phyloP scores from a whole-genome alignment of 2,329 filamentous ascomycete genomes.

The Aspergillus amoenus region DNA sequence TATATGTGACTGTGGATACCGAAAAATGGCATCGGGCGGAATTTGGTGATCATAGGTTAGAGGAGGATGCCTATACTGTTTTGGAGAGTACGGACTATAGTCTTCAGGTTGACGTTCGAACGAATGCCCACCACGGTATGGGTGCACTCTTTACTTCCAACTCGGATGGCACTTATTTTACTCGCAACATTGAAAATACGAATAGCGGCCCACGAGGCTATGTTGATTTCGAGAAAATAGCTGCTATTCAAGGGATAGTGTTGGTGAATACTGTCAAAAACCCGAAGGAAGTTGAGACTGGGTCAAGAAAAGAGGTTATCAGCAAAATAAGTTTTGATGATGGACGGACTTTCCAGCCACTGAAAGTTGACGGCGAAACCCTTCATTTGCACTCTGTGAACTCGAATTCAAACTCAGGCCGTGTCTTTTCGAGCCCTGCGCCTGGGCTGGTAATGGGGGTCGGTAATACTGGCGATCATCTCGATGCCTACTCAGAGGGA shows the following conservation, averaged over 20 bases:
- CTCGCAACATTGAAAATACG: conserved; percentile 85
- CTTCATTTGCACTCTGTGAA: conserved; percentile 94
- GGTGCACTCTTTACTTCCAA: conserved; percentile 93
- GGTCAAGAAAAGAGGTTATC: conserved; percentile 61
- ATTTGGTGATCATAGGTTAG: conserved; percentile 82
- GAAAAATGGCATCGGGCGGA: conserved; percentile 86
- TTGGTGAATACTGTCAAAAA: conserved; percentile 89
- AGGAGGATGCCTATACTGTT: conserved; percentile 85
- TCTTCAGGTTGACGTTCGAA: conserved; percentile 93
- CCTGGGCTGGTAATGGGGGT: conserved; percentile 92
- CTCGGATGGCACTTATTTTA: conserved; percentile 95
- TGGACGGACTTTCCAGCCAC: conserved; percentile 75
- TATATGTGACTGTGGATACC: conserved; percentile 85
- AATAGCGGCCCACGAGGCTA: conserved; percentile 74
- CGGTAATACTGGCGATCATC: conserved; percentile 78
- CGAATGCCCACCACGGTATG: conserved; percentile 64
- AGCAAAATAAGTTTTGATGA: conserved; percentile 94
- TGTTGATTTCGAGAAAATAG: conserved; percentile 94
- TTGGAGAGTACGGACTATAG: conserved; percentile 97
- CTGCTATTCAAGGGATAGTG: conserved; percentile 87
- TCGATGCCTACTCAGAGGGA: conserved; percentile 70
- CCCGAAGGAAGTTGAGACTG: conserved; percentile 67
- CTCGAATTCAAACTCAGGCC: conserved; percentile 74
- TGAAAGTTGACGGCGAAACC: conserved; percentile 66
- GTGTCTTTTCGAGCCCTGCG: conserved; percentile 89